Evolutionary conservation across 176 grass and related monocot species (phyloP).

Genomic region (Aegilops speltoides): DNA sequence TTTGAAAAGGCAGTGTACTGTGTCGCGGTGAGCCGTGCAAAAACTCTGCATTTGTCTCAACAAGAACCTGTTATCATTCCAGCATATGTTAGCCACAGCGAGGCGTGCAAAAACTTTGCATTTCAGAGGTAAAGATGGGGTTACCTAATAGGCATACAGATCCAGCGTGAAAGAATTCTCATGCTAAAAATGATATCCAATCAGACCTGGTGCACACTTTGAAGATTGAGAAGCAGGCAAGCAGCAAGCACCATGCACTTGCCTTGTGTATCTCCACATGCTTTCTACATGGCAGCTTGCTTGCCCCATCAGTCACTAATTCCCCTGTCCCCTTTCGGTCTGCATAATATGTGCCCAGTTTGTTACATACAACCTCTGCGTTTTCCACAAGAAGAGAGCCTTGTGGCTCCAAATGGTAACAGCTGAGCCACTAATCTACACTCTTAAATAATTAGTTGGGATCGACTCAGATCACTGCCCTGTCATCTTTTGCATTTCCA

Average conservation of each 20-base stretch:
- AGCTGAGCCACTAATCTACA: constrained; percentile 35
- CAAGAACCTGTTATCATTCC: no score
- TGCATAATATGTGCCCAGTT: background rate
- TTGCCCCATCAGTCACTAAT: constrained; percentile 48
- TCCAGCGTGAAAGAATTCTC: background rate
- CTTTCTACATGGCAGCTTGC: constrained; percentile 42
- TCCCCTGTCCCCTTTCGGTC: background rate
- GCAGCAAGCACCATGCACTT: constrained; percentile 8
- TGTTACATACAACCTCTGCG: background rate
- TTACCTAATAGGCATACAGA: background rate
- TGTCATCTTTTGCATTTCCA: constrained; percentile 5
- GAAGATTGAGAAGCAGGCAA: background rate
- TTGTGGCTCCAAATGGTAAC: constrained; percentile 29
- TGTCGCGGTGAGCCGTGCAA: no score
- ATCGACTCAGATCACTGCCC: constrained; percentile 39
- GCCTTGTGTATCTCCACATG: constrained; percentile 22
- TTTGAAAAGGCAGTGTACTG: no score
- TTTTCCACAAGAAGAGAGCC: background rate
- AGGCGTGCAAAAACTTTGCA: no score
- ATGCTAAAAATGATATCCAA: constrained; percentile 11
- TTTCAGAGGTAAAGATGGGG: no score
- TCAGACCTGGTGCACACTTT: constrained; percentile 1
- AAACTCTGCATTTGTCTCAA: no score
- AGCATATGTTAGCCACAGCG: no score
- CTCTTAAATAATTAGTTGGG: constrained; percentile 27